Conservation (phyloP, 352 stramenopile species). For the Pythium guiyangense region DNA sequence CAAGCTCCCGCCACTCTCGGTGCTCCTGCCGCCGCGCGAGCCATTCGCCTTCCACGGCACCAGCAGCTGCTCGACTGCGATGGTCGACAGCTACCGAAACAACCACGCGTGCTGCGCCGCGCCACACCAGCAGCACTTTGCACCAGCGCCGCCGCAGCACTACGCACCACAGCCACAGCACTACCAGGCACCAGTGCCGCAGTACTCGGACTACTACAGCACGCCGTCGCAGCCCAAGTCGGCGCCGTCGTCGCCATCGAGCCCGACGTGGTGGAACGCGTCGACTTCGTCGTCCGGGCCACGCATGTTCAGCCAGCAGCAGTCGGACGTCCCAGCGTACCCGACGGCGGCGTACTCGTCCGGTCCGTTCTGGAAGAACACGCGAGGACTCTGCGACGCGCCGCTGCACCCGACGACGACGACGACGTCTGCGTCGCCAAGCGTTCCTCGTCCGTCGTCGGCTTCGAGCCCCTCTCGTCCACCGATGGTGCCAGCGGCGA, state of each 20-base stretch:
- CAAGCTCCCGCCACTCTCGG: constrained; percentile 14
- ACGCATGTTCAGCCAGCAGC: not conserved
- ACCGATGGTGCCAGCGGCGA: not conserved
- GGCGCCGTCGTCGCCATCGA: constrained; percentile 2
- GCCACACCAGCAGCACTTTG: not conserved
- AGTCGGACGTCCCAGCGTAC: not conserved
- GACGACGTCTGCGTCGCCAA: too few relatives aligned
- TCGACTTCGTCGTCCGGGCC: not conserved
- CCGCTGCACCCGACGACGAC: not conserved
- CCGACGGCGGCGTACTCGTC: not conserved
- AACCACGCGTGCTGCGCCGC: not conserved
- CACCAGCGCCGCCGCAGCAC: not conserved
- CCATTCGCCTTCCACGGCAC: not conserved
- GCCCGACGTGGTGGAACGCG: constrained; percentile 5
- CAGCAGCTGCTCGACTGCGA: not conserved
- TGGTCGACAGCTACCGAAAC: not conserved
- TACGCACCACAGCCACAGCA: too few relatives aligned
- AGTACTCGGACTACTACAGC: constrained; percentile 1
- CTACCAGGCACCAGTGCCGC: not conserved
- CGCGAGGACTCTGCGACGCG: not conserved
- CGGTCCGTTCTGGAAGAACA: constrained; percentile 7
- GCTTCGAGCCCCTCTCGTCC: too few relatives aligned
- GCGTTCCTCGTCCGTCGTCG: too few relatives aligned
- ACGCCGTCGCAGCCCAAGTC: not conserved
- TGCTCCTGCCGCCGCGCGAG: constrained; percentile 11